Base-by-base conservation (phyloP, 495 filamentous ascomycete species). In the Chaetomium fimeti region DNA sequence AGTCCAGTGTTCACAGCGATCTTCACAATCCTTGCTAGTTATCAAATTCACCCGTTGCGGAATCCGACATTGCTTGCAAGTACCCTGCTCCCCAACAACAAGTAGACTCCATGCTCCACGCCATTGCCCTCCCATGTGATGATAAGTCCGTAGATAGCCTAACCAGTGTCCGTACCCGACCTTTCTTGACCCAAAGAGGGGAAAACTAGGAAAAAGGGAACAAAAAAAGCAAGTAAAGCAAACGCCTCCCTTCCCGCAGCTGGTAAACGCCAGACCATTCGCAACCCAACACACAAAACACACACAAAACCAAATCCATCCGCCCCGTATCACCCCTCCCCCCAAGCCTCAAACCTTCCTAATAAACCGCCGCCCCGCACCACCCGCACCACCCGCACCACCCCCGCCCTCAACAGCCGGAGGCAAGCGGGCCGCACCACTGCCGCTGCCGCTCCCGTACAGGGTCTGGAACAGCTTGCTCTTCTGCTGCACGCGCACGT, bases 381-480 rank as follows among this genome's bases (percentile, higher is more conserved):
- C 18, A 40, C 4, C 54, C 57, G 13, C 16, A 27, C 42, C 52
- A 49, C 27, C 47, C 38, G n/a, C 29, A 38, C 57, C 52, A 22
- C 38, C 29, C 60, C 45, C 63, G 20, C 24, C 45, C 18, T 15
- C 64, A 22, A 56, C 48, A 43, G 2, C 51, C n/a, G n/a, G n/a
- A 29, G 56, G 24, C 49, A 49, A 22, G 49, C 52, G 40, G n/a
- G 6, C 48, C 20, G 5, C 45, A 16, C 63, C 40, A 8, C 42
- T 47, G 5, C 52, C 48, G n/a, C 63, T 60, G 4, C 66, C 66
- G 16, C 83, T 79, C 1, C 89, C 89, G 76, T 89, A 93, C 2
- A 92, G 74, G 77, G 88, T 83, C 79, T 93, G 89, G 84, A 96
- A 84, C 67, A 93, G 75, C 77, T 89, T 92, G 32, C 85, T 82